Evolutionary conservation across 306 rosid species (phyloP), one percentile per base, ranked within the genome.

Genomic region (Sesbania bispinosa): DNA sequence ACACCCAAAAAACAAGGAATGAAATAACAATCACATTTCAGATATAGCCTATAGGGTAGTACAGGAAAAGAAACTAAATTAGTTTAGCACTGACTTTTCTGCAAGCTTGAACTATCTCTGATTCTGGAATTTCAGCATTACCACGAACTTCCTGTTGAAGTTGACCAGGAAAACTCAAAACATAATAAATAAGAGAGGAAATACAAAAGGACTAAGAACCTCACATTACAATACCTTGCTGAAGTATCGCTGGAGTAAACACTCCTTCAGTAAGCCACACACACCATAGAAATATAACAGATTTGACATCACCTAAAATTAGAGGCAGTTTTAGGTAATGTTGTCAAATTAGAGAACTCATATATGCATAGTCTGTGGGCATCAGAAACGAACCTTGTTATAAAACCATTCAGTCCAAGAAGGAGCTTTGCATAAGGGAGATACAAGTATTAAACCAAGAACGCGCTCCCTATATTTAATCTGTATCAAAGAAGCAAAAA

Each of bases 321-420:
- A 77, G 42, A 78, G 64, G 26, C 42, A 36, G 73, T 62, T 19
- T 75, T 69, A 72, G 36, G 29, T 38, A 72, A 53, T 15, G 29
- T 41, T 14, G 60, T 42, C 45, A 65, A 54, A 65, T 69, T 38
- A 41, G 32, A 48, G 57, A 72, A 67, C 19, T 51, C 68, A 50
- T 41, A 4, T 11, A 50, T 7, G 19, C 63, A 41, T 32, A 41
- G 29, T 42, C 59, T 27, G 5, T 16, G 38, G 50, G 27, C 20
- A 48, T 80, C 11, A 48, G 66, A 50, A 41, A 82, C 35, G 50
- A 71, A 90, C 98, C 98, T 92, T 92, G 75, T 89, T 92, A 71
- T 77, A 92, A 71, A 92, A 77, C 98, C 98, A 92, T 75, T 92
- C 98, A 9, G 87, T 76, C 98, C 98, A 92, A 62, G 96, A 89